Conservation (phyloP, 1,284 basidiomycete genomes). For the Cerioporus squamosus region DNA sequence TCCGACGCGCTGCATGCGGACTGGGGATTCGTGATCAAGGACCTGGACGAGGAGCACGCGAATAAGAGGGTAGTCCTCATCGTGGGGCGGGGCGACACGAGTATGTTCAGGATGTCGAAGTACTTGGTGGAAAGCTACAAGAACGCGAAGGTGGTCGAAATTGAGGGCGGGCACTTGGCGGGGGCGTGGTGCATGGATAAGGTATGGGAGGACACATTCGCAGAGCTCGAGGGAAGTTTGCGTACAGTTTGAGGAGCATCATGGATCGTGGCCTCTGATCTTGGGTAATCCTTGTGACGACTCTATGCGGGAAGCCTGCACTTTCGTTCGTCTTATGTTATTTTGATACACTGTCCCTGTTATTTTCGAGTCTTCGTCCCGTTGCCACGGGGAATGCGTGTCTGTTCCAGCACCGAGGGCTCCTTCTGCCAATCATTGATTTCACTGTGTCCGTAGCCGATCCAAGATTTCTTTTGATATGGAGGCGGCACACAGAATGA, state of each 20-base stretch:
- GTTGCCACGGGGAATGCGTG: too few species aligned
- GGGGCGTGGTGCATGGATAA: conserved; percentile 47
- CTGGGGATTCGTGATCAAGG: conserved; percentile 53
- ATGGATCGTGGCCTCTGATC: not conserved
- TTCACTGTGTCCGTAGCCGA: too few species aligned
- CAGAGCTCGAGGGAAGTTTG: not conserved
- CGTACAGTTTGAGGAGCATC: not conserved
- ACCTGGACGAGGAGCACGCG: conserved; percentile 48
- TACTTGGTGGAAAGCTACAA: conserved; percentile 50
- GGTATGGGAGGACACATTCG: conserved; percentile 46
- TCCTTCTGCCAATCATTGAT: too few species aligned
- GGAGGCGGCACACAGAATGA: too few species aligned
- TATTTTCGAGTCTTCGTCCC: too few species aligned
- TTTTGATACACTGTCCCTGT: too few species aligned
- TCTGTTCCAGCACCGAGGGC: too few species aligned
- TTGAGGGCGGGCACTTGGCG: conserved; percentile 54
- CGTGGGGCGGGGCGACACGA: conserved; percentile 41
- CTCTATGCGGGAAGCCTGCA: too few species aligned
- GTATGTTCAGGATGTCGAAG: conserved; percentile 46
- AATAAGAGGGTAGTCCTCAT: conserved; percentile 50
- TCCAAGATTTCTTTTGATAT: too few species aligned
- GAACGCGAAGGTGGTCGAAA: conserved; percentile 39
- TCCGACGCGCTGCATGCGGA: conserved; percentile 50
- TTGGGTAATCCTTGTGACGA: too few species aligned
- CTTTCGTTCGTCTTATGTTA: too few species aligned